Conservation (phyloP, 257 asterid genomes). For the Nyctanthes arbortristis region DNA sequence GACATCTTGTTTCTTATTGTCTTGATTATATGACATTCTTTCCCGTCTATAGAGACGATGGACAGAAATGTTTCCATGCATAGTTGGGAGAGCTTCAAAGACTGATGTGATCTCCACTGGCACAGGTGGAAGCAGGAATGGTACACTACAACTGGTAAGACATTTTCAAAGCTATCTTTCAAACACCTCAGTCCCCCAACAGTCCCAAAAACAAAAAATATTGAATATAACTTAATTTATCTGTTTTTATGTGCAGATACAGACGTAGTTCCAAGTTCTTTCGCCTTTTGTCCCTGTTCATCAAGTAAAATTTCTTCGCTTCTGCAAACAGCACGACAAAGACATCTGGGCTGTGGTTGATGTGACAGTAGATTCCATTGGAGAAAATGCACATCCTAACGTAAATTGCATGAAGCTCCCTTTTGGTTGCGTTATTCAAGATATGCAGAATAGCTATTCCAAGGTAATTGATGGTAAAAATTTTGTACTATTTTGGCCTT, state of each 20-base stretch:
- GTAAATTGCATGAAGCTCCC: constrained; percentile 74
- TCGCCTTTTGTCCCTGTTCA: constrained; percentile 72
- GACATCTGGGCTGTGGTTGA: constrained; percentile 86
- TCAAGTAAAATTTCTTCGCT: constrained; percentile 65
- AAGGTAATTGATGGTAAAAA: constrained; percentile 44
- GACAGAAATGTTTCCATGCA: constrained; percentile 54
- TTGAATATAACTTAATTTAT: neutral
- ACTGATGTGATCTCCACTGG: constrained; percentile 44
- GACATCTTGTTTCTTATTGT: neutral
- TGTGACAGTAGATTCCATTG: constrained; percentile 55
- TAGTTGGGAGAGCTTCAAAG: constrained; percentile 44
- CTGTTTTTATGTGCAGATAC: constrained; percentile 46
- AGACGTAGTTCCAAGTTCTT: constrained; percentile 73
- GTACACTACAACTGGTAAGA: constrained; percentile 63
- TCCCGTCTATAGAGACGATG: constrained; percentile 44
- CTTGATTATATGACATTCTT: neutral
- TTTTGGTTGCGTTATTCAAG: constrained; percentile 79
- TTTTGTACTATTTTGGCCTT: too few species aligned
- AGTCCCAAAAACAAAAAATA: neutral
- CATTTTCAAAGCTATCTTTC: constrained; percentile 4
- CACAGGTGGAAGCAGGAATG: constrained; percentile 36
- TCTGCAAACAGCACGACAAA: constrained; percentile 76
- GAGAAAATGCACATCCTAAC: constrained; percentile 28
- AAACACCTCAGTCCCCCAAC: neutral
- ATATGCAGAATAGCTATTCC: constrained; percentile 64